phyloP scores from a whole-genome alignment of 2,329 filamentous ascomycete genomes.

The Proliferodiscus dingleyae region DNA sequence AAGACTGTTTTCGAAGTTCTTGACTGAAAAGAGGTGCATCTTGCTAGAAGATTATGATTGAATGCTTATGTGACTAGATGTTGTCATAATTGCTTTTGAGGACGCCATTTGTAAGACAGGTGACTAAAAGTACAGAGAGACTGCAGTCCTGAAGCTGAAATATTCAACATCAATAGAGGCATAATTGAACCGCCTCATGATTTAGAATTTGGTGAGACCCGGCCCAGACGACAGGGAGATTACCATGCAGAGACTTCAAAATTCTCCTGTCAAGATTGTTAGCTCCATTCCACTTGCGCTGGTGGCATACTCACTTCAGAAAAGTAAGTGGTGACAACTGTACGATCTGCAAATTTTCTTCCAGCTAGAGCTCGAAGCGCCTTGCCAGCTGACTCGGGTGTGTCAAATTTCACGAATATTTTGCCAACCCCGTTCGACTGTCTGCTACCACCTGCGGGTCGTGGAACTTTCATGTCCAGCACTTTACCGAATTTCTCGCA shows the following conservation, averaged over 20 bases:
- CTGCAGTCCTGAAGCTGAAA: conserved; percentile 1
- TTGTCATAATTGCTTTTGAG: conserved; percentile 3
- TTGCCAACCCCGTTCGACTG: conserved; percentile 90
- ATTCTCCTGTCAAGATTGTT: conserved; percentile 62
- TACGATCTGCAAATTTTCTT: conserved; percentile 92
- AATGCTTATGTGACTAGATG: background rate
- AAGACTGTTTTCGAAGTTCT: too few relatives aligned
- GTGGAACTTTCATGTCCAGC: conserved; percentile 85
- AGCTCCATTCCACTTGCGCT: conserved; percentile 21
- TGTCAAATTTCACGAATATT: conserved; percentile 94
- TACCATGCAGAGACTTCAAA: conserved; percentile 58
- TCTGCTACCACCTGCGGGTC: conserved; percentile 76
- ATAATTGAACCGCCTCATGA: background rate
- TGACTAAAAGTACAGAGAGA: conserved; percentile 11
- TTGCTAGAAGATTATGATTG: background rate
- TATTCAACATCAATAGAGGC: background rate
- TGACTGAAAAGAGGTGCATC: too few relatives aligned
- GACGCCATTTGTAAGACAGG: conserved; percentile 4
- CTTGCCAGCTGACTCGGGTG: conserved; percentile 69
- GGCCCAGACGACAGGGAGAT: conserved; percentile 1
- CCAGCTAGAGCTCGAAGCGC: conserved; percentile 88
- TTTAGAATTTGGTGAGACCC: background rate
- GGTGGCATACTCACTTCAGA: conserved; percentile 61
- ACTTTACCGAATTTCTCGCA: conserved; percentile 87
- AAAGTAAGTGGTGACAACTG: conserved; percentile 94